Evolutionary conservation across 2,329 filamentous ascomycete genomes (phyloP), one percentile per base, ranked within the genome.

Genomic region (Juglanconis juglandina): DNA sequence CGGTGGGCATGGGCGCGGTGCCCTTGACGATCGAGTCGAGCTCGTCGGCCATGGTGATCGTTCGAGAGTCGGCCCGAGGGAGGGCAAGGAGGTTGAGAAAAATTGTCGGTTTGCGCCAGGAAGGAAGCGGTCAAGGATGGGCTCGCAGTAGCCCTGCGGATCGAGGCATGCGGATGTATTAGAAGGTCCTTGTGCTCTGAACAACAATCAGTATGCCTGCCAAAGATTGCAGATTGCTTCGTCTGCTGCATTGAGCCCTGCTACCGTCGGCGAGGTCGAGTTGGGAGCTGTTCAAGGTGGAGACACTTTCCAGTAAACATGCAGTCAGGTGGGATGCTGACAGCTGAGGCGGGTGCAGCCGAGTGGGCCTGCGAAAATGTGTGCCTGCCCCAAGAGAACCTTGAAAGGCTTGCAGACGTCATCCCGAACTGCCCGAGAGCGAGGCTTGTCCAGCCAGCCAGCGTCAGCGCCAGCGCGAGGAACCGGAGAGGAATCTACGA

Each of bases 11-110:
- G 61, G 92, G 89, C 53, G 91, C 88, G 49, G 62, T 62, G 70
- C 93, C 94, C 78, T 97, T 98, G 77, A 98, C 91, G 69, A 96
- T 84, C 69, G 92, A 92, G 77, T 97, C 93, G 71, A 96, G 81
- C 63, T 84, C 79, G 71, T 87, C 83, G 67, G 85, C 79, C 86
- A 89, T 89, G 64, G 66, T 72, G 53, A 57, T 24, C 24, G 63
- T 24, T 56, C 8, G 47, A 17, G 14, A 24, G 2, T 37, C 24
- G 44, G 37, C 13, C 30, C 41, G 35, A n/a, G 41, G 34, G 9
- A 17, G 41, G 30, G 17, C 35, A 11, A 10, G 41, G 17, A 48
- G n/a, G 48, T 24, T 32, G 35, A 39, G 17, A 24, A 34, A 34
- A 42, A 34, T 13, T 42, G 33, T 41, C 24, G 39, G 9, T 14